A percentile compares a stretch with the other conserved stretches of the same genome.
Conservation (phyloP, 805 yeast species). For the Yarrowia divulgata region DNA sequence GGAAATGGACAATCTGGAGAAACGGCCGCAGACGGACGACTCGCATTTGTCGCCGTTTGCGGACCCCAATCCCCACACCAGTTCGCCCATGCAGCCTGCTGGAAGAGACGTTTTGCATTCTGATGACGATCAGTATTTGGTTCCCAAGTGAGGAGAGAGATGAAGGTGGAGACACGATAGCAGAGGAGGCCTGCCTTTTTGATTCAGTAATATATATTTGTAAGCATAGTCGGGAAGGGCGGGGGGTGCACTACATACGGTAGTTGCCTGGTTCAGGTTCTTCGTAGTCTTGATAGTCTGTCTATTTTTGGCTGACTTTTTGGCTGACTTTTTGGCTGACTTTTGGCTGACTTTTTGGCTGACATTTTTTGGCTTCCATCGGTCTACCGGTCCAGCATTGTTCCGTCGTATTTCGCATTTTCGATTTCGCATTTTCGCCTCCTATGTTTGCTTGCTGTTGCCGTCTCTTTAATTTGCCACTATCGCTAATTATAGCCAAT, state of each 20-base stretch:
- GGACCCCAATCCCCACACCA: constrained; percentile 9
- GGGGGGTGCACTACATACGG: too few relatives aligned
- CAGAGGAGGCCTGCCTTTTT: constrained; percentile 21
- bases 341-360: too few relatives aligned
- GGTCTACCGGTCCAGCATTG: neutral
- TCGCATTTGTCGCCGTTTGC: constrained; percentile 34
- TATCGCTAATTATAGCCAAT: neutral
- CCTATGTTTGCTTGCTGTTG: neutral
- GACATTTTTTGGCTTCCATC: too few relatives aligned
- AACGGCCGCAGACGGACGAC: constrained; percentile 14
- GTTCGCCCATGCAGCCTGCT: constrained; percentile 30
- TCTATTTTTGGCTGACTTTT: too few relatives aligned
- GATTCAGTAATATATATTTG: constrained; percentile 29
- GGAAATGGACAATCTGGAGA: constrained; percentile 31
- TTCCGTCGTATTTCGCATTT: constrained; percentile 5
- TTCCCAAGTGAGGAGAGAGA: constrained; percentile 19
- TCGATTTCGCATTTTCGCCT: neutral
- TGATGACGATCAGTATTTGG: constrained; percentile 19
- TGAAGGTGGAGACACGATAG: neutral
- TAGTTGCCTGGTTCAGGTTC: too few relatives aligned
- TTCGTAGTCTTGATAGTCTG: too few relatives aligned
- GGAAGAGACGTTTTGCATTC: constrained; percentile 37
- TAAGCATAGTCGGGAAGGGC: constrained; percentile 4
- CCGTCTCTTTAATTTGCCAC: constrained; percentile 3
- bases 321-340: too few relatives aligned